Conservation (phyloP, 164 flowering plant genomes). For the Liquidambar formosana region DNA sequence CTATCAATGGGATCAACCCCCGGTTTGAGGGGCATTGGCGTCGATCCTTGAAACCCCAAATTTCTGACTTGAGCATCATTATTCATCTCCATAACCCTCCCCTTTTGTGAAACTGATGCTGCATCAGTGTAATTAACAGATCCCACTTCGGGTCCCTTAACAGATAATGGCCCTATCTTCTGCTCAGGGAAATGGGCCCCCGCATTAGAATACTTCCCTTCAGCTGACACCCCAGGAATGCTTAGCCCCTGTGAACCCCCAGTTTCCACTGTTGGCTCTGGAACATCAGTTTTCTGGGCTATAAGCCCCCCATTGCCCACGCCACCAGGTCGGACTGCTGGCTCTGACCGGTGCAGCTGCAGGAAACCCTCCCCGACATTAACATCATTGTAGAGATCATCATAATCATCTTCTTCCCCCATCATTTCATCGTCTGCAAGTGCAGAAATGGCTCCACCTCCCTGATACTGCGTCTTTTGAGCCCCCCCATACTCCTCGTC, state of each 20-base stretch:
- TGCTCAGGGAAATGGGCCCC: slow-evolving; percentile 39
- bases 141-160: slow-evolving; percentile 30
- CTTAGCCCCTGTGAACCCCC: slow-evolving; percentile 27
- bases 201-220: slow-evolving; percentile 34
- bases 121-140: slow-evolving; percentile 28
- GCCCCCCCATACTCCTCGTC: slow-evolving; percentile 70
- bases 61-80: slow-evolving; percentile 40
- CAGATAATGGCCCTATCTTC: slow-evolving; percentile 24
- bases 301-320: slow-evolving; percentile 42
- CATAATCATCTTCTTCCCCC: slow-evolving; percentile 74
- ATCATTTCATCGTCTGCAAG: slow-evolving; percentile 68
- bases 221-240: slow-evolving; percentile 40
- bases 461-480: slow-evolving; percentile 66
- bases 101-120: slow-evolving; percentile 35
- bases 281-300: slow-evolving; percentile 35
- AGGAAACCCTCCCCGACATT: slow-evolving; percentile 71
- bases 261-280: slow-evolving; percentile 39
- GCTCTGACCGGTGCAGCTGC: slow-evolving; percentile 57
- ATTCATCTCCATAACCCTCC: slow-evolving; percentile 27
- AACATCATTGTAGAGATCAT: slow-evolving; percentile 73
- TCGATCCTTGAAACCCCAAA: slow-evolving; percentile 49
- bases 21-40: slow-evolving; percentile 30
- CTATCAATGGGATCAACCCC: slow-evolving; percentile 39
- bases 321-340: slow-evolving; percentile 28
- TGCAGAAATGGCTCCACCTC: slow-evolving; percentile 75